A percentile compares a stretch with the other conserved stretches of the same genome.
Evolutionary conservation across 176 grass and related monocot species (phyloP).

Genomic region (Eleusine indica): DNA sequence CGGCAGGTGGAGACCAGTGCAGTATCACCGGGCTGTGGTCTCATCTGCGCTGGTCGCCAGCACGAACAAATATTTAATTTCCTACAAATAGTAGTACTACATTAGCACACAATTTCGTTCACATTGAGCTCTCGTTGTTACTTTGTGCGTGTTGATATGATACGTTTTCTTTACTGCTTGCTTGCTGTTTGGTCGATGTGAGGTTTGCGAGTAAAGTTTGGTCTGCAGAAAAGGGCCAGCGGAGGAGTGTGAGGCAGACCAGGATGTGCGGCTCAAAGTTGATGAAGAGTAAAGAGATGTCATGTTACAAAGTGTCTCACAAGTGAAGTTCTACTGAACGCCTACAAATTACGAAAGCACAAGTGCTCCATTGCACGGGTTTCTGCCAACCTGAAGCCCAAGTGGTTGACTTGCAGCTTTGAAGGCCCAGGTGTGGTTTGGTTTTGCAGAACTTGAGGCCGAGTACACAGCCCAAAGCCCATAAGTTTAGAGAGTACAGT

Average conservation of each 20-base stretch:
- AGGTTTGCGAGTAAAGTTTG: background rate
- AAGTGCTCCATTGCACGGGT: background rate
- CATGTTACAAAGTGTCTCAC: background rate
- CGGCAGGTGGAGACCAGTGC: slow-evolving; percentile 30
- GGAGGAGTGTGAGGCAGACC: no score
- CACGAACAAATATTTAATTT: background rate
- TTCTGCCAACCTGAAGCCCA: background rate
- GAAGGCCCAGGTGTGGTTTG: no score
- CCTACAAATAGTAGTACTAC: no score
- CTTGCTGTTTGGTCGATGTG: background rate
- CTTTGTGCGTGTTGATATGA: background rate
- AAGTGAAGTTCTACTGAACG: slow-evolving; percentile 11
- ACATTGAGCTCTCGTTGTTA: background rate
- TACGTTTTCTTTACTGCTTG: background rate
- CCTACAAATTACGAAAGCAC: no score
- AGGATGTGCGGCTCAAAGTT: background rate
- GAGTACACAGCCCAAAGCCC: no score
- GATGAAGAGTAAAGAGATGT: slow-evolving; percentile 12
- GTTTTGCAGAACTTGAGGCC: no score
- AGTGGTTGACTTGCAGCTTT: background rate
- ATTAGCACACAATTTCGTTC: background rate
- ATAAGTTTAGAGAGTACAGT: no score
- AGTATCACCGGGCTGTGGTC: slow-evolving; percentile 6
- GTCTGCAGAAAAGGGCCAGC: no score
- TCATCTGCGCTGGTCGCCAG: slow-evolving; percentile 19